Evolutionary conservation across 1,284 basidiomycete genomes (phyloP).

Genomic region (Termitomyces sp.): DNA sequence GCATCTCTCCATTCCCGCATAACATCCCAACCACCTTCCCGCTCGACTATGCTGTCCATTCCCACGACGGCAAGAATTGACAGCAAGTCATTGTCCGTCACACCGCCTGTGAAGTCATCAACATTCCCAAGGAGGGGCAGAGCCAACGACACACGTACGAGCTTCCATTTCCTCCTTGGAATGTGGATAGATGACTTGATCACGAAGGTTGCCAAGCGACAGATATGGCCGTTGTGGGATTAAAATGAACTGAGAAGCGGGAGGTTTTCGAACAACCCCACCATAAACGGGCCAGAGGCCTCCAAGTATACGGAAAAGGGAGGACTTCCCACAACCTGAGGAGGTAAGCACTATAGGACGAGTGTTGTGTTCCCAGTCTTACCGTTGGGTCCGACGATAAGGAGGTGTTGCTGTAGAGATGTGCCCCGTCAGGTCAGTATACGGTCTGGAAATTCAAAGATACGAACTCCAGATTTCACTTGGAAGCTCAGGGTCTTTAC

Average conservation of each 20-base stretch:
- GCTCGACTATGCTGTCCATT: slow-evolving; percentile 84
- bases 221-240: slow-evolving; percentile 97
- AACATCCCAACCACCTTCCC: slow-evolving; percentile 95
- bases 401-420: slow-evolving; percentile 68
- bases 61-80: slow-evolving; percentile 76
- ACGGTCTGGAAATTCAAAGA: not conserved
- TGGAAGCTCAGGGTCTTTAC: slow-evolving; percentile 83
- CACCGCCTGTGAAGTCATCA: slow-evolving; percentile 40
- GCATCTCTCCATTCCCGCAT: slow-evolving; percentile 91
- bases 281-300: slow-evolving; percentile 98
- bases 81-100: slow-evolving; percentile 76
- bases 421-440: not conserved
- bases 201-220: slow-evolving; percentile 87
- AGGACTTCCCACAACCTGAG: slow-evolving; percentile 81
- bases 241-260: slow-evolving; percentile 85
- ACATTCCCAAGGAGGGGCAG: not conserved
- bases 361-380: slow-evolving; percentile 10
- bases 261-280: slow-evolving; percentile 90
- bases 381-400: slow-evolving; percentile 93
- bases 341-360: not conserved
- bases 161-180: slow-evolving; percentile 70
- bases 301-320: slow-evolving; percentile 90
- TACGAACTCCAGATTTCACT: slow-evolving; percentile 81
- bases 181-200: slow-evolving; percentile 90
- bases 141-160: slow-evolving; percentile 40